phyloP scores from a whole-genome alignment of 2,329 filamentous ascomycete genomes.

The Microsporum canis region DNA sequence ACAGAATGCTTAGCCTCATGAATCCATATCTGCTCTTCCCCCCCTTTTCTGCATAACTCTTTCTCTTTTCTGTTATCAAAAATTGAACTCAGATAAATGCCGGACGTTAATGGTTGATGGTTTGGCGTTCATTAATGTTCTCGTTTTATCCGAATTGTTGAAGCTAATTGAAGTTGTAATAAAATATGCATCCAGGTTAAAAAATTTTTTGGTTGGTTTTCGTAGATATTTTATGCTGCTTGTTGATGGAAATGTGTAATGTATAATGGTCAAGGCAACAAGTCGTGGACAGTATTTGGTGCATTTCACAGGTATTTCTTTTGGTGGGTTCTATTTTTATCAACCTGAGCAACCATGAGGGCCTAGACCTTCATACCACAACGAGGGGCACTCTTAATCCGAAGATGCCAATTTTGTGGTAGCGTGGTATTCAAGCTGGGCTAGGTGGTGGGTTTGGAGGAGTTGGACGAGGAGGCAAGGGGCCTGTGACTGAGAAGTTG shows the following conservation, averaged over 20 bases:
- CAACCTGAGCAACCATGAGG: background rate
- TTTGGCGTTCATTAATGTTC: background rate
- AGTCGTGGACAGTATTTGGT: background rate
- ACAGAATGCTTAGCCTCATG: background rate
- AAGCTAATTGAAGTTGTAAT: background rate
- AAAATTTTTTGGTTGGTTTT: background rate
- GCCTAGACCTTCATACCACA: background rate
- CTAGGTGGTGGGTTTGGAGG: conserved; percentile 33
- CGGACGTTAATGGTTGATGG: background rate
- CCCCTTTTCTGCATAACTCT: background rate
- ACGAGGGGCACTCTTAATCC: background rate
- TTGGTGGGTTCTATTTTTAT: background rate
- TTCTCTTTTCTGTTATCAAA: background rate
- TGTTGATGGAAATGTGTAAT: background rate
- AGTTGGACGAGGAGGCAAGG: conserved; percentile 25
- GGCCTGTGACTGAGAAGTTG: conserved; percentile 12
- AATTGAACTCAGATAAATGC: background rate
- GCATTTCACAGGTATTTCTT: background rate
- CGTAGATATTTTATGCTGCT: background rate
- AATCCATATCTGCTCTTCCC: background rate
- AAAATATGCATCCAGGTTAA: background rate
- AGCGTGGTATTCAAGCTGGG: conserved; percentile 19
- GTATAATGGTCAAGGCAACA: background rate
- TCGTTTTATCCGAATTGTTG: background rate
- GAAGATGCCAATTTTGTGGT: background rate